Conservation (phyloP, 2,329 filamentous ascomycete genomes). For the Aureobasidium subglaciale region DNA sequence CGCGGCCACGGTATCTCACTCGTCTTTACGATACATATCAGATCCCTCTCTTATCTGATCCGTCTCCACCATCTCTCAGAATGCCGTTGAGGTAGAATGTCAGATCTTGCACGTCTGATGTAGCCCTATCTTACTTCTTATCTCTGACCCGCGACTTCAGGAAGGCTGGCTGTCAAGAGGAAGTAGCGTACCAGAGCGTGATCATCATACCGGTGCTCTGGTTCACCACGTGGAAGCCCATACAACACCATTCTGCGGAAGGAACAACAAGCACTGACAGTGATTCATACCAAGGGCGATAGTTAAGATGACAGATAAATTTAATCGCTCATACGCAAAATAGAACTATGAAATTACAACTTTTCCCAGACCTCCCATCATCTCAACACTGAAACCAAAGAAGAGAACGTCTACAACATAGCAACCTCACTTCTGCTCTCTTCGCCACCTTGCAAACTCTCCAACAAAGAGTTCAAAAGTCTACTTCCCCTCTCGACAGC, state of each 20-base stretch:
- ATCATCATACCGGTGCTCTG: no score
- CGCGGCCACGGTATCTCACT: no score
- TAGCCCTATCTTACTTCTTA: no score
- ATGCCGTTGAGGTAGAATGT: no score
- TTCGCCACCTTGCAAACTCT: slow-evolving; percentile 7
- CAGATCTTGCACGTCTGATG: no score
- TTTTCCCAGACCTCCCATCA: not conserved
- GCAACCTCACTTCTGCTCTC: slow-evolving; percentile 18
- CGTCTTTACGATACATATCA: no score
- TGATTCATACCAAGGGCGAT: not conserved
- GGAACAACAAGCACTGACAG: not conserved
- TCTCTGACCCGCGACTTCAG: no score
- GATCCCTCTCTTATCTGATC: no score
- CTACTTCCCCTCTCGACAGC: slow-evolving; percentile 20
- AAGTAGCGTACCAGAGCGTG: no score
- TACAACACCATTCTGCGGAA: not conserved
- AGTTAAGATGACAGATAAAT: not conserved
- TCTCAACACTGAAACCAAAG: not conserved
- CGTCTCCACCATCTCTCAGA: no score
- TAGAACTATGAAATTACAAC: not conserved
- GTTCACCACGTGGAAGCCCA: no score
- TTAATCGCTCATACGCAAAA: not conserved
- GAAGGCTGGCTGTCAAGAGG: no score
- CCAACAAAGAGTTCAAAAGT: slow-evolving; percentile 18
- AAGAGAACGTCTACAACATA: slow-evolving; percentile 18